Conservation (phyloP, 129 eudicot genomes). For the Cynara cardunculus region DNA sequence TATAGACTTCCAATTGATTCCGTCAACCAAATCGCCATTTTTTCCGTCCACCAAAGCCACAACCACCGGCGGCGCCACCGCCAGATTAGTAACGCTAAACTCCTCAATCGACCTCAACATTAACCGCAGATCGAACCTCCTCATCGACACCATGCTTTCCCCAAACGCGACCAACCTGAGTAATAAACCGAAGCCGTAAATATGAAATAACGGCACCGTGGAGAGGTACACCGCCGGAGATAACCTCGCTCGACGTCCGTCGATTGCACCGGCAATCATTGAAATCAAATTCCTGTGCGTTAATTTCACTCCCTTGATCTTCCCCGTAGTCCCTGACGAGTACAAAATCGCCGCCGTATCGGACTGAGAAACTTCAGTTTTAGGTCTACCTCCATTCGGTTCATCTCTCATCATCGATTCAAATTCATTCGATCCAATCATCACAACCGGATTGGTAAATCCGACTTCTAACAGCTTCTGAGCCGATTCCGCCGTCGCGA, state of each 20-base stretch:
- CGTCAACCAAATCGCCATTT: not conserved
- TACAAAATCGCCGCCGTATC: slow-evolving; percentile 60
- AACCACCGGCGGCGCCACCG: slow-evolving; percentile 54
- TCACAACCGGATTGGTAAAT: slow-evolving; percentile 18
- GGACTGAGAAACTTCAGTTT: slow-evolving; percentile 25
- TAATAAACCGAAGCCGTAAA: slow-evolving; percentile 40
- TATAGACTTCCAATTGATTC: slow-evolving; percentile 39
- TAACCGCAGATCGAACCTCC: slow-evolving; percentile 26
- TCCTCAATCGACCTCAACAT: slow-evolving; percentile 46
- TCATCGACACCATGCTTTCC: slow-evolving; percentile 38
- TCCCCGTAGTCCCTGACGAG: slow-evolving; percentile 78
- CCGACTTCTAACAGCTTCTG: slow-evolving; percentile 16
- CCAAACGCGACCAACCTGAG: slow-evolving; percentile 37
- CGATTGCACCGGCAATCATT: slow-evolving; percentile 28
- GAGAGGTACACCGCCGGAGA: slow-evolving; percentile 41
- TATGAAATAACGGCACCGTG: slow-evolving; percentile 61
- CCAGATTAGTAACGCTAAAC: slow-evolving; percentile 45
- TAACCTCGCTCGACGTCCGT: slow-evolving; percentile 22
- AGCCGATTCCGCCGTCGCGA: slow-evolving; percentile 33
- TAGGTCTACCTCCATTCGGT: not conserved
- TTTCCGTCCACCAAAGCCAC: slow-evolving; percentile 39
- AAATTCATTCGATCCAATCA: slow-evolving; percentile 47
- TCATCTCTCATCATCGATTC: slow-evolving; percentile 18
- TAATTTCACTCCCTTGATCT: slow-evolving; percentile 52
- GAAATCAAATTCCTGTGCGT: slow-evolving; percentile 58